These are phyloP conservation scores for Mimosa bimucronata DNA, from an alignment of 306 rosid genomes.

Conservation along the genomic window DNA sequence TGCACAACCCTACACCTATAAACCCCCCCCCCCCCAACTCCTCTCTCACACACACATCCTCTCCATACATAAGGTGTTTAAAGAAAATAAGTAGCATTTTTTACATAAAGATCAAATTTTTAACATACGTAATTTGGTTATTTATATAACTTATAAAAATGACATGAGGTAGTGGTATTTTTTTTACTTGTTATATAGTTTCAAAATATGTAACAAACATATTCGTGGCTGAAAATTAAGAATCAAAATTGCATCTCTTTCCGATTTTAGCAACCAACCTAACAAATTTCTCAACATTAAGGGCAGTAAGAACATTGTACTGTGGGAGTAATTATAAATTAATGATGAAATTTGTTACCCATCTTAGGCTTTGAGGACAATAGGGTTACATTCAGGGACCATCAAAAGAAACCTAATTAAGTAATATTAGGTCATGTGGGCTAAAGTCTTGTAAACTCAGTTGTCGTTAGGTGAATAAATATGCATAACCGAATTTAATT, in stretches of 20 bases:
- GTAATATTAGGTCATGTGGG: not conserved
- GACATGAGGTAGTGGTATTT: too few species aligned
- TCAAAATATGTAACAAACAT: not conserved
- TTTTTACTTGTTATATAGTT: too few species aligned
- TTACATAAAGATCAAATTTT: too few species aligned
- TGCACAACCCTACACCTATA: too few species aligned
- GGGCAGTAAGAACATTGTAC: not conserved
- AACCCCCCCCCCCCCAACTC: too few species aligned
- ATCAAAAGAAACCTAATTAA: not conserved
- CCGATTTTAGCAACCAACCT: not conserved
- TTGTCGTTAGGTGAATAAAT: not conserved
- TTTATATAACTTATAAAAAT: too few species aligned
- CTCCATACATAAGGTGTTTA: too few species aligned
- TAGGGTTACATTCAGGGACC: not conserved
- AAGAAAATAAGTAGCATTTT: too few species aligned
- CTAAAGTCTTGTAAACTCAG: not conserved
- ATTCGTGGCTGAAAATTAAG: too few species aligned
- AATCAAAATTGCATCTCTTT: not conserved
- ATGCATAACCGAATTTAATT: not conserved
- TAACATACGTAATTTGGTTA: too few species aligned
- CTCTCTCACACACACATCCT: too few species aligned
- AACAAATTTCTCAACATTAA: not conserved
- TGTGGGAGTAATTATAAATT: too few species aligned
- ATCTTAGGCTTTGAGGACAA: not conserved
- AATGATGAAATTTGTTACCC: not conserved